Base-by-base conservation (phyloP, 2,329 filamentous ascomycete genomes). In the Fusarium euwallaceae region DNA sequence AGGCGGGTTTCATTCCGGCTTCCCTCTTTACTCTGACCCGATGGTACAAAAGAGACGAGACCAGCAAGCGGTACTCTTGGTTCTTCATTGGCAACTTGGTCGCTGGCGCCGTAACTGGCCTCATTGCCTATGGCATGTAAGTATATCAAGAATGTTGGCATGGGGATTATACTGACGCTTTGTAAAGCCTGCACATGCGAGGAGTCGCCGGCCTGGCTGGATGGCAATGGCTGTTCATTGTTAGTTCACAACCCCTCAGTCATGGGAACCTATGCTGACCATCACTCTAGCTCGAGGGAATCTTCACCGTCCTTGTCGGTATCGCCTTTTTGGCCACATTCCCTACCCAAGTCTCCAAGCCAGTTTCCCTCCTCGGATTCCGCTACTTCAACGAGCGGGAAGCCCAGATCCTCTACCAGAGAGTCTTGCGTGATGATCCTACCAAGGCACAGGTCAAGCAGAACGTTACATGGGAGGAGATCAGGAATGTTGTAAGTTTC, bases 191-290 rank as follows among this genome's bases (percentile, higher is more conserved):
- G 29, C 69, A 69, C 16, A 65, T 71, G 66, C 55, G 69, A 59
- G 69, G 66, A 39, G 32, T 83, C 3, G 82, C 81, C 9, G 91
- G 91, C 1, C 81, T 92, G 4, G 82, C 85, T 4, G 91, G 91
- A 4, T 93, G 91, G 91, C 83, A 89, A 17, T 92, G 89, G 78
- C 84, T 93, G 0, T 93, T 93, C 81, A 91, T 93, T 32, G 66
- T 69, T 24, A 61, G 66, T 69, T 4, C 0, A 12, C 10, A 22
- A 24, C 5, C 10, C 9, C 29, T 1, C 12, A 8, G 14, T 41
- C 17, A 12, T 9, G 4, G 34, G 10, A n/a, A n/a, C 4, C 36
- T n/a, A 0, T 12, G 8, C 56, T 41, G 14, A 59, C 16, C 34
- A 8, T 29, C 5, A n/a, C 16, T 58, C 7, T 20, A 82, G 81